phyloP scores from a whole-genome alignment of 371 early-diverging fungal genomes.

The Mortierella sp. region DNA sequence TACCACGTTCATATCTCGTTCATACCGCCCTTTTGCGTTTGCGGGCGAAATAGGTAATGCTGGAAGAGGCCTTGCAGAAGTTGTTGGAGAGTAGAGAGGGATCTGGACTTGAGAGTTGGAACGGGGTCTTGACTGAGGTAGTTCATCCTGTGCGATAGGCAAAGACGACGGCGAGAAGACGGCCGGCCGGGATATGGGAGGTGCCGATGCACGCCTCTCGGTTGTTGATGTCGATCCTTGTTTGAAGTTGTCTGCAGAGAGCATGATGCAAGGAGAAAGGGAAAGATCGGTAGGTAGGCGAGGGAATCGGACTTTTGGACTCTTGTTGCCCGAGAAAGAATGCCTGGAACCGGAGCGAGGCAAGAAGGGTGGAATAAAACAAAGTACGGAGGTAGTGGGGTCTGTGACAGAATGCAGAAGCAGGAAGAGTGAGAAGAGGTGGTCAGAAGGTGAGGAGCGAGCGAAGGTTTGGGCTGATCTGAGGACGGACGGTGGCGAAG shows the following conservation, averaged over 20 bases:
- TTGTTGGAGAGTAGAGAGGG: slow-evolving; percentile 4
- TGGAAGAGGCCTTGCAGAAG: slow-evolving; percentile 21
- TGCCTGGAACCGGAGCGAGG: neutral
- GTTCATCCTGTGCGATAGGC: slow-evolving; percentile 1
- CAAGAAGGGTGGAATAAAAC: neutral
- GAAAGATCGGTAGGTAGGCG: neutral
- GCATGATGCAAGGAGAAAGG: slow-evolving; percentile 18
- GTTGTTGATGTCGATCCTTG: neutral
- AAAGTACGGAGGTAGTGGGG: no score
- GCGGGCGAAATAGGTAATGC: slow-evolving; percentile 15
- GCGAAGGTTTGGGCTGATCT: no score
- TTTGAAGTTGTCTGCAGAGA: slow-evolving; percentile 12
- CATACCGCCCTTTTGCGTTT: no score
- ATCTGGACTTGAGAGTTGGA: slow-evolving; percentile 22
- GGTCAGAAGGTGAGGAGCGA: no score
- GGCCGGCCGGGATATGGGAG: slow-evolving; percentile 12
- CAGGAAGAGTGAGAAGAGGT: no score
- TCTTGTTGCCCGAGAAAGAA: neutral
- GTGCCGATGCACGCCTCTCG: slow-evolving; percentile 28
- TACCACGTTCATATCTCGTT: slow-evolving; percentile 8
- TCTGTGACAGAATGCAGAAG: no score
- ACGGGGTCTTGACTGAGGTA: slow-evolving; percentile 14
- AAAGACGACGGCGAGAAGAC: slow-evolving; percentile 9
- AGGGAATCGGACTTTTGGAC: slow-evolving; percentile 1
- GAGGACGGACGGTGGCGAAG: no score